Base-by-base conservation (phyloP, 108 stramenopile species). In the Nitzschia putrida region DNA sequence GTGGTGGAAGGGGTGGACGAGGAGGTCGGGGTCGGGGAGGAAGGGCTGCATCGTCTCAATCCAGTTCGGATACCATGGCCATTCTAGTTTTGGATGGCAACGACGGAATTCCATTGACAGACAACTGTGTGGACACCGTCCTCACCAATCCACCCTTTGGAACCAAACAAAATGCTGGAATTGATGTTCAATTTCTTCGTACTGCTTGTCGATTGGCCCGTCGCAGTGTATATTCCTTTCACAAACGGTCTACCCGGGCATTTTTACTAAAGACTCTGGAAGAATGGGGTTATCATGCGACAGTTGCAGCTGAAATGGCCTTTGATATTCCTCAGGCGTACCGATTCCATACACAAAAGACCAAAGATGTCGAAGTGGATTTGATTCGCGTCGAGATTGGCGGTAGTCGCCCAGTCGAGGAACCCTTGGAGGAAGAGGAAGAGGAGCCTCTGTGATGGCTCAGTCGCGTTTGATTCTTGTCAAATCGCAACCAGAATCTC, bases 271-370 rank as follows among this genome's bases (percentile, higher is more conserved):
- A 87, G 67, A 63, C 84, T n/a, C 45, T 56, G 63, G 68, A 73
- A n/a, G 74, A 88, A 61, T 95, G 92, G 94, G 85, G 85, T 8
- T 77, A 83, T 6, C 42, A 79, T 49, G 73, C 63, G 10, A 88
- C 72, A 5, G 96, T 97, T 39, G 90, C 93, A 14, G 98, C 98
- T 13, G 82, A 95, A 74, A 93, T 98, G 84, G 81, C 86, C 40
- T 98, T 96, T 69, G 96, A 97, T 57, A 93, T 98, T 52, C 93
- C 93, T 16, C 87, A 90, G 10, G 94, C 86, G 63, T 97, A 97
- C 66, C 88, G 85, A 68, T 96, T 97, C 63, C 98, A 98, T 63
- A 93, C 76, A 61, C 79, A 93, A 53, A 80, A 95, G 51, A 74
- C 67, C 43, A 84, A 85, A n/a, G 95, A 98, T 69, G 79, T 98